Evolutionary conservation across 1,284 basidiomycete species (phyloP), one percentile per base, ranked within the genome.

Genomic region (Cystobasidiaceae sp.): DNA sequence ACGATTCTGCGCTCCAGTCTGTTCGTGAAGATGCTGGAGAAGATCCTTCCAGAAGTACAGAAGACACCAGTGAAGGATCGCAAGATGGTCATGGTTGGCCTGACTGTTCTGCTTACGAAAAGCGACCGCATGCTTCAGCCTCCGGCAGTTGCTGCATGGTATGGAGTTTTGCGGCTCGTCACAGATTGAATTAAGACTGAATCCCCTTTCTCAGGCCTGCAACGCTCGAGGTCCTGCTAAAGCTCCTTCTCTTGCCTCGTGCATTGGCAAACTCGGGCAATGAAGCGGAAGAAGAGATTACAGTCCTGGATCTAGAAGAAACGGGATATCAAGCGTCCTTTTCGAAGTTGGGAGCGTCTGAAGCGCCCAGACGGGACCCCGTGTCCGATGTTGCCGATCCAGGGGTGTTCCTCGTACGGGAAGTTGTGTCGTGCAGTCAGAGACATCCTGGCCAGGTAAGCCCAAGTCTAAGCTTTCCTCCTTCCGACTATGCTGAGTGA

Each of bases 241-340:
- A 85, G 69, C 82, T 96, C 8, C 86, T 93, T 78, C 81, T 80
- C 60, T 84, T 90, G 66, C 84, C 86, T 0, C 84, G 89, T 70
- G 83, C 88, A 68, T 81, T 90, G 57, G 81, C 75, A 2, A 77
- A 74, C 43, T 71, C 73, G 30, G 80, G 79, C 50, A 77, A 80
- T 51, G 75, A 75, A 1, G 78, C 75, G 19, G 81, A 84, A 50
- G 82, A 84, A 23, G 85, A 89, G 65, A 74, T 85, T 1, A 88
- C 87, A 0, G 82, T 84, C 45, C 84, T 94, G 48, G 94, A 97
- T 76, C 86, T 85, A 69, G 93, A 97, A 74, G 94, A 87, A 7
- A 85, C 86, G 3, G 90, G 91, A 0, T 98, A 97, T 79, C 94
- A 98, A 76, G 89, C 89, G 0, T 86, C 88, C 2, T 98, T 94